Evolutionary conservation across 192 early-diverging fungal genomes (phyloP).

Genomic region (Coemansia sp.): DNA sequence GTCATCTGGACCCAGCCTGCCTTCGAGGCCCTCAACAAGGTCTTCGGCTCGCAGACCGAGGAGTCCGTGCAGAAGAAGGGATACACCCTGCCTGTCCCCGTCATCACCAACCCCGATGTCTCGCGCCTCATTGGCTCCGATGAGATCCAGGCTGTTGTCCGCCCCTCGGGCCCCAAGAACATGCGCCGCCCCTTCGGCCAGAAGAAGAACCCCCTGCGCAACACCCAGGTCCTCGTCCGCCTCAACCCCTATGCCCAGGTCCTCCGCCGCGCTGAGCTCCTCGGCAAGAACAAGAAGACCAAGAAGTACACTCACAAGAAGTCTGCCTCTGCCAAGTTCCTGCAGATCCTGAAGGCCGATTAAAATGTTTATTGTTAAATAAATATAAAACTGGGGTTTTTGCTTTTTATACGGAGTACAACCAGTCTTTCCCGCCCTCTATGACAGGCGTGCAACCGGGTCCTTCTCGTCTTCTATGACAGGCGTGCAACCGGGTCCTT

Average conservation of each 20-base stretch:
- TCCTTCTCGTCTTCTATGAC: neutral
- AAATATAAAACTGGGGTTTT: no score
- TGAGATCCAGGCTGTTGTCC: constrained; percentile 94
- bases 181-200: constrained; percentile 93
- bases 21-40: constrained; percentile 87
- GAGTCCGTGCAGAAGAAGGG: constrained; percentile 86
- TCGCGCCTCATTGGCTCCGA: constrained; percentile 94
- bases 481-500: neutral
- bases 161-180: constrained; percentile 74
- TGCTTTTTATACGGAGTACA: neutral
- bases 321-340: constrained; percentile 52
- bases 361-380: constrained; percentile 1
- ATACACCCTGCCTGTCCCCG: constrained; percentile 81
- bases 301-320: constrained; percentile 63
- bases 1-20: constrained; percentile 97
- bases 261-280: constrained; percentile 75
- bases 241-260: constrained; percentile 97
- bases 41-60: constrained; percentile 87
- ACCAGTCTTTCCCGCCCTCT: neutral
- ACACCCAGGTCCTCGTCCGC: constrained; percentile 86
- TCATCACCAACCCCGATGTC: constrained; percentile 95
- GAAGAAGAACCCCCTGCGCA: constrained; percentile 99
- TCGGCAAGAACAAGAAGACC: constrained; percentile 60
- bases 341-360: constrained; percentile 57
- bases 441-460: neutral